Percentiles rank a stretch among this genome's conserved stretches.
These are phyloP conservation scores for Phanerodontia chrysosporium DNA, from an alignment of 768 basidiomycete species.

Conservation along the genomic window DNA sequence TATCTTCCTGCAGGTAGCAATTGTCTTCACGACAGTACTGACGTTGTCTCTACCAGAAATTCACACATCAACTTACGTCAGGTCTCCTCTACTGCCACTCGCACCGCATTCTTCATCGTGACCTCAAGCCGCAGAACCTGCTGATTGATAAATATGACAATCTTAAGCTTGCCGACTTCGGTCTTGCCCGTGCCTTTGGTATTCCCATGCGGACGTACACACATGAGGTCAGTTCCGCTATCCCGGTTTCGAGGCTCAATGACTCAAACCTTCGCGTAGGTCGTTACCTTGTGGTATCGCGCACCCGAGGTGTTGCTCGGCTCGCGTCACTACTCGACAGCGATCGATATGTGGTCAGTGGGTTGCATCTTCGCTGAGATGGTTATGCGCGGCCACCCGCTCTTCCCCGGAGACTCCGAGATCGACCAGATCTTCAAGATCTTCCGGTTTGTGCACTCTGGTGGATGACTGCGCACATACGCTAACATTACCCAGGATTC, in stretches of 20 bases:
- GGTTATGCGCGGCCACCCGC: slow-evolving; percentile 84
- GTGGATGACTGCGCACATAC: not conserved
- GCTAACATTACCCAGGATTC: slow-evolving; percentile 49
- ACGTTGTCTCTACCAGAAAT: slow-evolving; percentile 61
- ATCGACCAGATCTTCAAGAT: slow-evolving; percentile 99
- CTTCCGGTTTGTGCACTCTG: slow-evolving; percentile 67
- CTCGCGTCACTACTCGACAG: slow-evolving; percentile 93
- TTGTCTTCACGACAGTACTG: too few relatives aligned
- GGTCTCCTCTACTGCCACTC: slow-evolving; percentile 94
- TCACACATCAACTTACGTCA: slow-evolving; percentile 87
- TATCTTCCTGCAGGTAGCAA: too few relatives aligned
- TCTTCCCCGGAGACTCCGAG: slow-evolving; percentile 99
- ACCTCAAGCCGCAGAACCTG: slow-evolving; percentile 94
- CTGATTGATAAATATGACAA: slow-evolving; percentile 88
- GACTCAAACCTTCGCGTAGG: slow-evolving; percentile 45
- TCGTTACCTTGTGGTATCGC: slow-evolving; percentile 98
- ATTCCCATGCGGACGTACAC: slow-evolving; percentile 99
- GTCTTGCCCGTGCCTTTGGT: slow-evolving; percentile 93
- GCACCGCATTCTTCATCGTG: slow-evolving; percentile 93
- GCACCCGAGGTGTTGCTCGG: slow-evolving; percentile 97
- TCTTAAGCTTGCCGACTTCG: slow-evolving; percentile 95
- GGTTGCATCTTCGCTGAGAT: slow-evolving; percentile 99
- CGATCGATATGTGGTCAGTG: slow-evolving; percentile 99
- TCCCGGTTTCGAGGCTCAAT: slow-evolving; percentile 1
- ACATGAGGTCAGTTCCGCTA: slow-evolving; percentile 70